phyloP scores from a whole-genome alignment of 352 stramenopile species.

The Pythium periplocum region DNA sequence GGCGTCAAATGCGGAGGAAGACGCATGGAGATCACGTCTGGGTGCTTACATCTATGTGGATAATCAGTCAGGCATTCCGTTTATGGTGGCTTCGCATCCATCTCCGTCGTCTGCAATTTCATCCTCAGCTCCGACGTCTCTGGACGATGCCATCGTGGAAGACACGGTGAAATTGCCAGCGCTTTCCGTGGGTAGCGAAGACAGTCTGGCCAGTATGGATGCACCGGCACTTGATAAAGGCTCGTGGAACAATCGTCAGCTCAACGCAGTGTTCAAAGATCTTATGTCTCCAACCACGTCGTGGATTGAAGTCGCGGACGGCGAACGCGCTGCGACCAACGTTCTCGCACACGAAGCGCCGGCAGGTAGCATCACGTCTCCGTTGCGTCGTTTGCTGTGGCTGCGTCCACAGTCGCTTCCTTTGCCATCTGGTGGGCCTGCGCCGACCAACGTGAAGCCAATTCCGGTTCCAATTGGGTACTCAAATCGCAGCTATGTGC shows the following conservation, averaged over 20 bases:
- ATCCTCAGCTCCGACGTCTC: constrained; percentile 8
- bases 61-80: constrained; percentile 81
- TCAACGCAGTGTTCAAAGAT: constrained; percentile 73
- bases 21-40: constrained; percentile 35
- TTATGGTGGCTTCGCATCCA: constrained; percentile 44
- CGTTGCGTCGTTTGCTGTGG: constrained; percentile 68
- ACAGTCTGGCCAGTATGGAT: constrained; percentile 7
- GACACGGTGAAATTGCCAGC: constrained; percentile 18
- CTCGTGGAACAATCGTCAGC: constrained; percentile 52
- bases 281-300: constrained; percentile 65
- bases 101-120: constrained; percentile 9
- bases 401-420: constrained; percentile 60
- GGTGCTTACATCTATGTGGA: constrained; percentile 84
- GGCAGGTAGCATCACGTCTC: constrained; percentile 74
- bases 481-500: constrained; percentile 80
- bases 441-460: constrained; percentile 38
- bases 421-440: constrained; percentile 17
- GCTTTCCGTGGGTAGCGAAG: constrained; percentile 22
- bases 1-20: constrained; percentile 29
- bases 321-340: constrained; percentile 59
- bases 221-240: constrained; percentile 41
- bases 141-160: too few species aligned
- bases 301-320: constrained; percentile 64
- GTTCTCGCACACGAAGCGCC: constrained; percentile 82
- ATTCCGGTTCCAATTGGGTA: constrained; percentile 86